Percentiles rank a stretch among this genome's conserved stretches.
These are phyloP conservation scores for Alternaria arbusti DNA, from an alignment of 2,329 filamentous ascomycete genomes.

Conservation along the genomic window DNA sequence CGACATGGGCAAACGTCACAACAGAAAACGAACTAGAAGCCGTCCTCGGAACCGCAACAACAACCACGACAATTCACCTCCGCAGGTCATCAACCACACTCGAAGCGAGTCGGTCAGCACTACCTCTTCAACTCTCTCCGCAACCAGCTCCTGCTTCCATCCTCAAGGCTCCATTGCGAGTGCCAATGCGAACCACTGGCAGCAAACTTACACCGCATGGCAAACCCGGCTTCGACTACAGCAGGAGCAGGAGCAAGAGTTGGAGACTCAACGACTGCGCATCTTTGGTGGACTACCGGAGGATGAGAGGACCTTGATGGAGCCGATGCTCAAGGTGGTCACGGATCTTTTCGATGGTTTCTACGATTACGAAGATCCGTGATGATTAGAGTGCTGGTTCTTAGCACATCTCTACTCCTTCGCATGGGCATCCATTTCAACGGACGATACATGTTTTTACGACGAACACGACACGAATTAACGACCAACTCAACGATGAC, in stretches of 20 bases:
- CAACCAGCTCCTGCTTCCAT: constrained; percentile 31
- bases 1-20: constrained; percentile 53
- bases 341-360: constrained; percentile 53
- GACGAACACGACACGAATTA: constrained; percentile 15
- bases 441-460: not conserved
- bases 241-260: constrained; percentile 33
- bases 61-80: constrained; percentile 26
- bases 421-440: not conserved
- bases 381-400: constrained; percentile 17
- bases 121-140: constrained; percentile 29
- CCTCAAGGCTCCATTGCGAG: constrained; percentile 22
- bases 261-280: constrained; percentile 48
- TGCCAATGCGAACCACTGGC: constrained; percentile 40
- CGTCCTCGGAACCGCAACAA: constrained; percentile 49
- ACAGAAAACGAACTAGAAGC: constrained; percentile 52
- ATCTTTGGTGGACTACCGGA: constrained; percentile 53
- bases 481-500: constrained; percentile 27
- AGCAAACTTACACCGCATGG: constrained; percentile 47
- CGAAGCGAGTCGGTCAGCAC: constrained; percentile 42
- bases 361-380: constrained; percentile 54
- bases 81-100: constrained; percentile 28
- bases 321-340: constrained; percentile 56
- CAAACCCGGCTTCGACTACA: constrained; percentile 41
- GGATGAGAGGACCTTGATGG: constrained; percentile 52
- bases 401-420: constrained; percentile 13